Percentiles rank a stretch among this genome's conserved stretches.
phyloP scores from a whole-genome alignment of 169 alveolate genomes.

The Besnoitia besnoiti region DNA sequence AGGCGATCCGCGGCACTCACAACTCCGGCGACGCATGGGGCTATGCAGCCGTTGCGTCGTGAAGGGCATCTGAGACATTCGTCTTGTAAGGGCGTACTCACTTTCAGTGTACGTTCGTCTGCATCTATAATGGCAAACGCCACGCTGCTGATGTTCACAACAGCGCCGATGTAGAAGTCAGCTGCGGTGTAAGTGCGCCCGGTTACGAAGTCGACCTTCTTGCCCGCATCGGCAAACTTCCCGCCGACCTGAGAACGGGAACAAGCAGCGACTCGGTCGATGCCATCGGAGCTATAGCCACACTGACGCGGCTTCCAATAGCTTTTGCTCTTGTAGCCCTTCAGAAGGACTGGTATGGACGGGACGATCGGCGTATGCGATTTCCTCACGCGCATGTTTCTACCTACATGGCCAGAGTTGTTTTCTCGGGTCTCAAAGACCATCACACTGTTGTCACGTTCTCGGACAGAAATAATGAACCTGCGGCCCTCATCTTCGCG shows the following conservation, averaged over 20 bases:
- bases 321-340: too few species aligned
- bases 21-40: neutral
- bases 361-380: too few species aligned
- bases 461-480: constrained; percentile 80
- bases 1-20: neutral
- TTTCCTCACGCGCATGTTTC: too few species aligned
- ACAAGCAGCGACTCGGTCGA: too few species aligned
- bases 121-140: constrained; percentile 48
- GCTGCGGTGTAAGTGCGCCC: constrained; percentile 29
- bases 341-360: too few species aligned
- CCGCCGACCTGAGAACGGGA: constrained; percentile 54
- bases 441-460: constrained; percentile 80
- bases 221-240: constrained; percentile 48
- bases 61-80: too few species aligned
- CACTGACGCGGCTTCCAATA: too few species aligned
- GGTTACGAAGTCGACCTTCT: constrained; percentile 24
- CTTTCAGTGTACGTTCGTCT: constrained; percentile 62
- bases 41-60: too few species aligned
- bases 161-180: constrained; percentile 67
- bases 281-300: too few species aligned
- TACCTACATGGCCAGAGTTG: constrained; percentile 80
- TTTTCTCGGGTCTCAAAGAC: constrained; percentile 83
- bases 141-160: constrained; percentile 27
- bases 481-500: constrained; percentile 85
- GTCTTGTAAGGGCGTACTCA: neutral